A percentile compares a stretch with the other conserved stretches of the same genome.
Conservation (phyloP, 495 filamentous ascomycete genomes). For the Aspergillus ellipticus region DNA sequence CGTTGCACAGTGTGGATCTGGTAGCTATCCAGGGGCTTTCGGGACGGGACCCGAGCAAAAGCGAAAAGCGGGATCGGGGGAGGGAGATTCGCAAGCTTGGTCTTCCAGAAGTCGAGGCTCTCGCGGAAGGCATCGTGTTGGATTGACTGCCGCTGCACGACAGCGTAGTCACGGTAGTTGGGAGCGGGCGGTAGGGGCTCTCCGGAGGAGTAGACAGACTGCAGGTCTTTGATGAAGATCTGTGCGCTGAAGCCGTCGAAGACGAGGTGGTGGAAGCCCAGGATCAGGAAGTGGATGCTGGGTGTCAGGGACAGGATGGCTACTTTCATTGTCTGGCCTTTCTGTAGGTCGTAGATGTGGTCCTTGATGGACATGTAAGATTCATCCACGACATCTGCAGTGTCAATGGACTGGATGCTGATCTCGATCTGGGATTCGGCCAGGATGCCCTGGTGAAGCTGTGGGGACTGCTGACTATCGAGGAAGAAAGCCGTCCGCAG, state of each 20-base stretch:
- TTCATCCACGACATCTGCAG: not conserved
- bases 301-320: not conserved
- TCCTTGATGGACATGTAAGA: not conserved
- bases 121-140: not conserved
- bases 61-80: not conserved
- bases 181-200: not conserved
- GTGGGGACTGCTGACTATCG: not conserved
- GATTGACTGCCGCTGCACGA: not conserved
- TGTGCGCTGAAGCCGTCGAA: not conserved
- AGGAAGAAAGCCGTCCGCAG: not conserved
- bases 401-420: not conserved
- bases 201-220: not conserved
- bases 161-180: not conserved
- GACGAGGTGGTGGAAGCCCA: not conserved
- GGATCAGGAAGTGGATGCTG: not conserved
- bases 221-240: constrained; percentile 1
- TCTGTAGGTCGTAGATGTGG: not conserved
- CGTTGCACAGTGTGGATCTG: not conserved
- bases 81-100: not conserved
- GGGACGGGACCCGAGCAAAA: not conserved
- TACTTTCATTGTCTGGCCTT: not conserved
- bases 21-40: not conserved
- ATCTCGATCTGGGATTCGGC: not conserved
- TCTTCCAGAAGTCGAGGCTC: not conserved
- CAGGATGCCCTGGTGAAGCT: not conserved